Conservation (phyloP, 2,329 filamentous ascomycete species). For the Trichoderma koningii region DNA sequence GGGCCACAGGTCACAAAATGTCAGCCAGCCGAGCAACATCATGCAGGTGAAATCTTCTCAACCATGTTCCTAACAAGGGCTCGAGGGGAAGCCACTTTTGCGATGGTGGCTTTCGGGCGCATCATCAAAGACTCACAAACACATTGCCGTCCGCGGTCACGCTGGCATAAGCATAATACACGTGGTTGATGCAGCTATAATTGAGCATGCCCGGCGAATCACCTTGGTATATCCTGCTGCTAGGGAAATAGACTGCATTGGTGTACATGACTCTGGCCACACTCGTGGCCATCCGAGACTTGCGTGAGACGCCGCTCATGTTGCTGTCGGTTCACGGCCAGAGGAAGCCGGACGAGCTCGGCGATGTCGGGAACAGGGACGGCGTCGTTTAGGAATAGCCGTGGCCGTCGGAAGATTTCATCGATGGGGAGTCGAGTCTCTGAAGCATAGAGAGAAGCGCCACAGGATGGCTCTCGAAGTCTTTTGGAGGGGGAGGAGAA, state of each 20-base stretch:
- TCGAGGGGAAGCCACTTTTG: slow-evolving; percentile 21
- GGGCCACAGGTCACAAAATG: slow-evolving; percentile 31
- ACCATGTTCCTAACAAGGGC: background rate
- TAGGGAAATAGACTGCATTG: slow-evolving; percentile 86
- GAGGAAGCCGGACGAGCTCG: slow-evolving; percentile 9
- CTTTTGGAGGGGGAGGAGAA: background rate
- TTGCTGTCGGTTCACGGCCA: slow-evolving; percentile 6
- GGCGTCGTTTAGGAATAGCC: slow-evolving; percentile 15
- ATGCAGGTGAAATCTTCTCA: slow-evolving; percentile 22
- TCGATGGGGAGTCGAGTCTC: slow-evolving; percentile 11
- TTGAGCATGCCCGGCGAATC: slow-evolving; percentile 74
- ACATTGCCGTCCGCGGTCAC: slow-evolving; percentile 72
- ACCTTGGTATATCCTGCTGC: slow-evolving; percentile 70
- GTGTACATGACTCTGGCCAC: slow-evolving; percentile 56
- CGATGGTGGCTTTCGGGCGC: slow-evolving; percentile 9
- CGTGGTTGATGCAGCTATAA: slow-evolving; percentile 74
- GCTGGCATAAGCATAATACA: slow-evolving; percentile 82
- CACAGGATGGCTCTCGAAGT: slow-evolving; percentile 17
- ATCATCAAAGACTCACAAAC: slow-evolving; percentile 59
- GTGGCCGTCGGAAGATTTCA: slow-evolving; percentile 13
- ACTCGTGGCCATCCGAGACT: slow-evolving; percentile 49
- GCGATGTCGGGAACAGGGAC: slow-evolving; percentile 14
- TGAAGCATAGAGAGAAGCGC: slow-evolving; percentile 11
- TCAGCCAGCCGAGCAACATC: slow-evolving; percentile 32
- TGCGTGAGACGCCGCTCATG: slow-evolving; percentile 50